Evolutionary conservation across 164 flowering plant species (phyloP).

Genomic region (Santalum album): DNA sequence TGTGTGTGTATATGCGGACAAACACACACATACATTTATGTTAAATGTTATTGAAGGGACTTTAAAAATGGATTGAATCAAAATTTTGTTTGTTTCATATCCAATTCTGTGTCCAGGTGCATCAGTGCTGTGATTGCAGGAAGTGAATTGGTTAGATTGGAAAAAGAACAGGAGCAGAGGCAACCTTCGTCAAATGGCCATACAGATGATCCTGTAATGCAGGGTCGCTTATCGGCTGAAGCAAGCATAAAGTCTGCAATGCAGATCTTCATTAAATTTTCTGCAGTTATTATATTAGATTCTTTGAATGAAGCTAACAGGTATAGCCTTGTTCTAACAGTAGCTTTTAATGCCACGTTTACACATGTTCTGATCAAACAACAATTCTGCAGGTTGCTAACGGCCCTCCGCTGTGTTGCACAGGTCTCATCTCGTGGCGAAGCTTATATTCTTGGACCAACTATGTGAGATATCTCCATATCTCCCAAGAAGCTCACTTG

Average conservation of each 20-base stretch:
- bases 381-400: neutral
- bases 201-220: constrained; percentile 43
- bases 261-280: constrained; percentile 68
- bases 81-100: too few species aligned
- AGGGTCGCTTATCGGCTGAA: constrained; percentile 46
- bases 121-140: constrained; percentile 86
- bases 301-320: constrained; percentile 75
- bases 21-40: too few species aligned
- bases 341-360: too few species aligned
- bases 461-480: constrained; percentile 78
- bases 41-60: too few species aligned
- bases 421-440: constrained; percentile 86
- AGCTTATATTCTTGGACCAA: constrained; percentile 92
- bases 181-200: constrained; percentile 52
- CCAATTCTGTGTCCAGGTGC: constrained; percentile 45
- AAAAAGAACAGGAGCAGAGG: constrained; percentile 62
- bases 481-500: constrained; percentile 80
- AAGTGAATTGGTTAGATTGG: constrained; percentile 72
- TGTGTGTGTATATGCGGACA: too few species aligned
- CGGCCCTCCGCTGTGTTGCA: constrained; percentile 2
- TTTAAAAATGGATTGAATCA: too few species aligned
- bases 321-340: constrained; percentile 26
- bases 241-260: constrained; percentile 67
- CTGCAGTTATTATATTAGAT: constrained; percentile 72
- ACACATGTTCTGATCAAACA: too few species aligned